Evolutionary conservation across 768 basidiomycete genomes (phyloP).

Genomic region (Suillus placidus): DNA sequence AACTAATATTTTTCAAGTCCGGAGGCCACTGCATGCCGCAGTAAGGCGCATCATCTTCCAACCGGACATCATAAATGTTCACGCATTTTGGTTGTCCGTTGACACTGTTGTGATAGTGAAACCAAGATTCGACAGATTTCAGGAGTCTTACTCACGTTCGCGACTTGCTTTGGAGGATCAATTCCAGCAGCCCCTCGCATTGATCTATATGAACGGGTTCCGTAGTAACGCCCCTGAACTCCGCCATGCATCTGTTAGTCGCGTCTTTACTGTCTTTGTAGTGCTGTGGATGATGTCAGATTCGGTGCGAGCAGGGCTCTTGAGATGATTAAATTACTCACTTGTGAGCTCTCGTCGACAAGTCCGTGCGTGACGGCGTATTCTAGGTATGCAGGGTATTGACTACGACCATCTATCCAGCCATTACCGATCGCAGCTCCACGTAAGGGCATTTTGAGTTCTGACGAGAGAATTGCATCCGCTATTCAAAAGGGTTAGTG

Average conservation of each 20-base stretch:
- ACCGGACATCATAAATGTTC: slow-evolving; percentile 93
- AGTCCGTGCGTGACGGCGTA: slow-evolving; percentile 81
- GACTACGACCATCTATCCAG: slow-evolving; percentile 89
- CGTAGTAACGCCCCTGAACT: slow-evolving; percentile 40
- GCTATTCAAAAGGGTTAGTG: slow-evolving; percentile 45
- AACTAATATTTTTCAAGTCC: slow-evolving; percentile 73
- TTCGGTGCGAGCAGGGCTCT: slow-evolving; percentile 3
- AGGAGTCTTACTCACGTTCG: slow-evolving; percentile 26
- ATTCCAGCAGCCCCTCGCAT: slow-evolving; percentile 64
- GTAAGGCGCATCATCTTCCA: slow-evolving; percentile 81
- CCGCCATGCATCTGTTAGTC: slow-evolving; percentile 61
- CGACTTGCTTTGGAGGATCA: slow-evolving; percentile 35
- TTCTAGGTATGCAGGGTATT: slow-evolving; percentile 90
- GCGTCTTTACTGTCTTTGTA: slow-evolving; percentile 60
- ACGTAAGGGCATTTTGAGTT: slow-evolving; percentile 61
- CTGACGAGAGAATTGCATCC: slow-evolving; percentile 69
- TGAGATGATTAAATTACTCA: slow-evolving; percentile 35
- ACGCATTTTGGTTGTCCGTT: slow-evolving; percentile 77
- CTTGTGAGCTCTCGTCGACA: slow-evolving; percentile 70
- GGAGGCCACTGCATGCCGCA: slow-evolving; percentile 99
- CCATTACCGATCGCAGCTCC: slow-evolving; percentile 96
- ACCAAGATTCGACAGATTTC: neutral
- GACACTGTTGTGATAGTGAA: slow-evolving; percentile 45
- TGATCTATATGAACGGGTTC: slow-evolving; percentile 57
- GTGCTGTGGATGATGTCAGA: slow-evolving; percentile 40